Evolutionary conservation across 176 grass and related monocot genomes (phyloP), one percentile per base, ranked within the genome.

Genomic region (Puya raimondii): DNA sequence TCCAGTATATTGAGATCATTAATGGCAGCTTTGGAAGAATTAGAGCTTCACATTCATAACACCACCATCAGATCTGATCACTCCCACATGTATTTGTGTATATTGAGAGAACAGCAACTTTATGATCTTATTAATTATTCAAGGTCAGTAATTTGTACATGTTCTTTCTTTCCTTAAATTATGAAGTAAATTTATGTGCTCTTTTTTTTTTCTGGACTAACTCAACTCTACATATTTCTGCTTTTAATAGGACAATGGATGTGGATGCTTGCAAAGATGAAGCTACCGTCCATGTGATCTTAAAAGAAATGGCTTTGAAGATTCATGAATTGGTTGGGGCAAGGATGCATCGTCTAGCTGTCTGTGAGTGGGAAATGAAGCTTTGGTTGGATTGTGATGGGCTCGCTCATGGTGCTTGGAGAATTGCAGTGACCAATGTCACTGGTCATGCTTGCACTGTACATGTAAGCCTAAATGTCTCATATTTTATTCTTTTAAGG

Each of bases 301-400:
- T 99, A 68, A 86, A 99, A 72, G 75, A 93, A 64, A 99, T 99
- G 94, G 85, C 67, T 70, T 71, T 93, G 71, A 88, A 91, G 81
- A 81, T 93, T 80, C 91, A 99, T 79, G 87, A 99, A 78, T 78
- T 90, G 76, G 90, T 93, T 61, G 94, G 94, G 50, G 90, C 85
- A 48, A 83, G 89, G 74, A 99, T 99, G 94, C 90, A 99, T 79
- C 86, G 94, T 49, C 80, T 99, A 77, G 91, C 90, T 78, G 90
- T 99, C 23, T 93, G 87, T 71, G 87, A 99, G 61, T 99, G 94
- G 94, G 94, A 99, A 93, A 85, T 99, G 66, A 93, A 91, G 74
- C 78, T 99, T 64, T 84, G 84, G 87, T 85, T 99, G 56, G 80
- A 85, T 74, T 87, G 80, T 80, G 72, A 78, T 72, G 94, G 90